Conservation (phyloP, 768 basidiomycete species). For the Daedaleopsis nitida region DNA sequence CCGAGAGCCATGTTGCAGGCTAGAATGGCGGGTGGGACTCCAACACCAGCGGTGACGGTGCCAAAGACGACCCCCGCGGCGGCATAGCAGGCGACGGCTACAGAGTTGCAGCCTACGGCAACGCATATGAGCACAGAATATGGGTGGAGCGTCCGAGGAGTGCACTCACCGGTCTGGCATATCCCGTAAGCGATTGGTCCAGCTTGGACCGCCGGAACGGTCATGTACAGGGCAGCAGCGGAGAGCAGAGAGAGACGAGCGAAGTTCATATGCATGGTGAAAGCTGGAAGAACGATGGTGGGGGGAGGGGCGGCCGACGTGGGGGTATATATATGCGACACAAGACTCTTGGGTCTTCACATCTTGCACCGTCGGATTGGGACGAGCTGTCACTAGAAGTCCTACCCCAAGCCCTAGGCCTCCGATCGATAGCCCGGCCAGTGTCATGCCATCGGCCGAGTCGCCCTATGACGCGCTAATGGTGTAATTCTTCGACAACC, state of each 20-base stretch:
- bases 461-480: too few species aligned
- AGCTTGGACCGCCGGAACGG: slow-evolving; percentile 17
- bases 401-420: too few species aligned
- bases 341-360: too few species aligned
- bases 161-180: slow-evolving; percentile 45
- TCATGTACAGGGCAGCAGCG: not conserved
- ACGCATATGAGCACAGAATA: slow-evolving; percentile 8
- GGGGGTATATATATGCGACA: too few species aligned
- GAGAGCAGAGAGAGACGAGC: slow-evolving; percentile 1
- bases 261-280: slow-evolving; percentile 13
- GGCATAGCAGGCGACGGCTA: slow-evolving; percentile 46
- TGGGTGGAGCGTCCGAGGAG: slow-evolving; percentile 30
- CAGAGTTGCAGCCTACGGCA: slow-evolving; percentile 35
- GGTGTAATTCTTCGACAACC: too few species aligned
- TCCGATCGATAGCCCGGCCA: too few species aligned
- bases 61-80: slow-evolving; percentile 46
- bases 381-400: too few species aligned
- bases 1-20: slow-evolving; percentile 48
- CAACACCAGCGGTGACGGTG: slow-evolving; percentile 40
- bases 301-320: too few species aligned
- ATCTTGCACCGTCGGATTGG: too few species aligned
- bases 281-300: too few species aligned
- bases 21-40: slow-evolving; percentile 40
- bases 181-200: slow-evolving; percentile 43
- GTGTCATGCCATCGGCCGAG: too few species aligned